Evolutionary conservation across 139 green algal species (phyloP).

Genomic region (Pleodorina starrii): DNA sequence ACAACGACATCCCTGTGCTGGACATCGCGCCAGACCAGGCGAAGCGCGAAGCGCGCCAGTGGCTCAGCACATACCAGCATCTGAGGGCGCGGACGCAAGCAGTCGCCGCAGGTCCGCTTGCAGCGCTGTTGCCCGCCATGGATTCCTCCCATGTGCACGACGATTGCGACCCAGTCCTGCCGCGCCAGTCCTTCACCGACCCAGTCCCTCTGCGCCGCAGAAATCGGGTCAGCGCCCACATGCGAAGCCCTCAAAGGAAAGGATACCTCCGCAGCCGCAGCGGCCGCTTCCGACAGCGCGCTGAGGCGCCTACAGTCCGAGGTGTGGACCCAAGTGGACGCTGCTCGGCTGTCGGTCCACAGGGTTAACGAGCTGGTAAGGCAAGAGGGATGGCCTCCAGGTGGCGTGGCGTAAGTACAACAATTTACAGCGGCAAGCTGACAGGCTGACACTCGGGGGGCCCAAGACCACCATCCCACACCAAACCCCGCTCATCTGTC

Average conservation of each 20-base stretch:
- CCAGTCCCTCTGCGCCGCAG: background rate
- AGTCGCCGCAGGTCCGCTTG: background rate
- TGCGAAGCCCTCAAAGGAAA: constrained; percentile 1
- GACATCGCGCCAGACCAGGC: constrained; percentile 15
- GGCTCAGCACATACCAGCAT: background rate
- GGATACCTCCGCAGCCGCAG: background rate
- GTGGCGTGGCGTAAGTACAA: too few species aligned
- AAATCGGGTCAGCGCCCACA: background rate
- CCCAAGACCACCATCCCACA: too few species aligned
- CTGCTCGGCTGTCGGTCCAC: background rate
- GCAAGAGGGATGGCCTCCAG: too few species aligned
- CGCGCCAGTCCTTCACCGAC: too few species aligned
- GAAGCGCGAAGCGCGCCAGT: constrained; percentile 6
- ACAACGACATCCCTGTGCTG: background rate
- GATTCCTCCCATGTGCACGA: too few species aligned
- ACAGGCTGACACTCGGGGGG: too few species aligned
- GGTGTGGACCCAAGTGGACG: background rate
- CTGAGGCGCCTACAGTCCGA: background rate
- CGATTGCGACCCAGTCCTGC: background rate
- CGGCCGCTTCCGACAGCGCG: background rate
- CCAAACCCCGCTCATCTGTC: too few species aligned
- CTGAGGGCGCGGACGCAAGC: background rate
- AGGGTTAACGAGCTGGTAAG: background rate
- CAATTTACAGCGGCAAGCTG: too few species aligned
- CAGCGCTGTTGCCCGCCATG: too few species aligned